Evolutionary conservation across 2,329 filamentous ascomycete genomes (phyloP), one percentile per base, ranked within the genome.

Genomic region (Claviceps monticola): DNA sequence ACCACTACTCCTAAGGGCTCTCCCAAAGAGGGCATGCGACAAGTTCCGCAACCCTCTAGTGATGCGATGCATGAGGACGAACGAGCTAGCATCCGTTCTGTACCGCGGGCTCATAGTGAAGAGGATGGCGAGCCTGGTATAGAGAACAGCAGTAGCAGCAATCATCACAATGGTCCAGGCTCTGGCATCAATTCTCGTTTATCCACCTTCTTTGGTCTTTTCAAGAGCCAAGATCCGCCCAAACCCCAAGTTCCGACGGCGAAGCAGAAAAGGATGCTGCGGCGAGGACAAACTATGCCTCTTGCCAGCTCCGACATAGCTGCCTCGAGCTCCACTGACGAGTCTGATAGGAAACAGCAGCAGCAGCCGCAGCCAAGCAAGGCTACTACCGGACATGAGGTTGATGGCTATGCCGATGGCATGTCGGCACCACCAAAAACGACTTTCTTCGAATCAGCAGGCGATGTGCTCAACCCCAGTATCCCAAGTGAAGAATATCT

Each of bases 371-470:
- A 43, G 41, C 41, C 29, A 6, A 60, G 59, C n/a, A 69, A 64
- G 54, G 74, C 75, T 4, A 78, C 77, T 0, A 63, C 71, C 1
- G 78, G 78, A 3, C 68, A 74, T 7, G 75, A 79, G 55, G 59
- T 73, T 16, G 66, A 67, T 2, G 68, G 71, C 16, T 71, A 71
- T 9, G 57, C 62, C 2, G 67, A 73, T 42, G 69, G 65, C 11
- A 66, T 85, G 51, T 73, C 79, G 50, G 84, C 88, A 7, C 93
- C 93, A 4, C 93, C 93, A 0, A 85, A 81, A 60, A 97, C 93
- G 0, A 94, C 88, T 0, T 86, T 98, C 56, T 95, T 98, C 54
- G 93, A 98, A 69, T 90, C 91, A 4, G 93, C 93, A 0, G 88
- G 89, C 11, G 91, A 98, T 65, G 71, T 98, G 3, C 77, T 98